Conservation (phyloP, 1,284 basidiomycete genomes). For the Heterobasidion parviporum region DNA sequence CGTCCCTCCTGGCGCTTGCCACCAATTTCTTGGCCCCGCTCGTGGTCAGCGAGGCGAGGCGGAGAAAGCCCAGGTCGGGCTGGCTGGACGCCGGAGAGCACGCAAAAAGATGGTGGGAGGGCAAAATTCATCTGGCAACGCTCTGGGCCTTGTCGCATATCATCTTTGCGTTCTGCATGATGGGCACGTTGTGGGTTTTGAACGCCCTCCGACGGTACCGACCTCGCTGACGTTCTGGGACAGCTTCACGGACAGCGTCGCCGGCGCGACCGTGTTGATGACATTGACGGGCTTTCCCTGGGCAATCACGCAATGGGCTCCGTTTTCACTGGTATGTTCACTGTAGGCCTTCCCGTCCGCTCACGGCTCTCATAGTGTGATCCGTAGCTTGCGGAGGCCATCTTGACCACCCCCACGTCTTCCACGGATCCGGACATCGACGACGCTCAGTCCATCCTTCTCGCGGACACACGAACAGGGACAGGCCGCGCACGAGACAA, state of each 20-base stretch:
- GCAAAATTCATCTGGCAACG: conserved; percentile 52
- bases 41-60: conserved; percentile 36
- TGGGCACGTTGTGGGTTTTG: conserved; percentile 60
- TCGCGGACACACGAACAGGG: conserved; percentile 30
- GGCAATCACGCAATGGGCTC: conserved; percentile 77
- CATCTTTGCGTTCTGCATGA: conserved; percentile 65
- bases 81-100: neutral
- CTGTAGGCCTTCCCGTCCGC: neutral
- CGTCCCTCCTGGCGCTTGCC: conserved; percentile 62
- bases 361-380: neutral
- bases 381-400: conserved; percentile 61
- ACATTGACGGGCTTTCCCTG: conserved; percentile 68
- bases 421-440: conserved; percentile 28
- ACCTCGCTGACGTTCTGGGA: conserved; percentile 1
- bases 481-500: conserved; percentile 12
- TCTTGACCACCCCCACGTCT: conserved; percentile 35
- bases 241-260: conserved; percentile 59
- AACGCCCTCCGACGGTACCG: neutral
- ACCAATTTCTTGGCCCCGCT: conserved; percentile 70
- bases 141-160: conserved; percentile 73
- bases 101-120: conserved; percentile 17
- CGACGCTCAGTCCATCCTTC: conserved; percentile 40
- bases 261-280: conserved; percentile 57
- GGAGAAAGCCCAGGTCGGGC: neutral
- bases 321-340: conserved; percentile 59